These are phyloP conservation scores for Melastoma candidum DNA, from an alignment of 441 rosid species.

Conservation along the genomic window DNA sequence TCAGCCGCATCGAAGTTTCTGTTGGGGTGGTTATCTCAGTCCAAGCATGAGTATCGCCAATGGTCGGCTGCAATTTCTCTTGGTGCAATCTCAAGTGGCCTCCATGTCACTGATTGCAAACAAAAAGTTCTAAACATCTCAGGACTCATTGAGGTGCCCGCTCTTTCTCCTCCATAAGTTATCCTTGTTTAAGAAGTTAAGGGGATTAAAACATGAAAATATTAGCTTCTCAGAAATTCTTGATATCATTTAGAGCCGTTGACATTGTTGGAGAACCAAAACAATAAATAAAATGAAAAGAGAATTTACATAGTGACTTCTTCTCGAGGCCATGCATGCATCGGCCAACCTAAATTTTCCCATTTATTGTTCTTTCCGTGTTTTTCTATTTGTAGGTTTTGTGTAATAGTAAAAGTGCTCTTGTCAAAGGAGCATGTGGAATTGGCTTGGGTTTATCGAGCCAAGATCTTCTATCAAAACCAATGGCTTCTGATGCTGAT, in stretches of 20 bases:
- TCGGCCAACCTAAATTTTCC: too few species aligned
- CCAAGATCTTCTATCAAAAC: constrained; percentile 66
- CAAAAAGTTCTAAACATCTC: constrained; percentile 61
- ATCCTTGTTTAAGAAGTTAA: constrained; percentile 1
- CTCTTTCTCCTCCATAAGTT: constrained; percentile 7
- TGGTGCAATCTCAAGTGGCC: constrained; percentile 66
- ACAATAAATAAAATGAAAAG: too few species aligned
- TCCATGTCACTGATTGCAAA: constrained; percentile 78
- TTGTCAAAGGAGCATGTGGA: constrained; percentile 93
- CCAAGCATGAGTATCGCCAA: constrained; percentile 87
- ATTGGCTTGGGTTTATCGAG: constrained; percentile 84
- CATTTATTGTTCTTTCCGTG: not conserved
- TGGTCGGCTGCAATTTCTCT: constrained; percentile 95
- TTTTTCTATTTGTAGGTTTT: constrained; percentile 51
- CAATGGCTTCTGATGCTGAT: constrained; percentile 34
- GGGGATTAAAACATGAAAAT: too few species aligned
- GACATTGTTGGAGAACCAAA: too few species aligned
- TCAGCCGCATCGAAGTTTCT: constrained; percentile 80
- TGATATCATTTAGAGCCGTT: too few species aligned
- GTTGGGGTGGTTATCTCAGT: constrained; percentile 65
- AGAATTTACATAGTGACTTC: too few species aligned
- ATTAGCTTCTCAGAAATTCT: too few species aligned
- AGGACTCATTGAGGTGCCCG: constrained; percentile 70
- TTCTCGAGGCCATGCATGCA: too few species aligned
- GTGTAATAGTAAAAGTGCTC: constrained; percentile 64